Conservation (phyloP, 129 eudicot species). For the Scalesia atractyloides region DNA sequence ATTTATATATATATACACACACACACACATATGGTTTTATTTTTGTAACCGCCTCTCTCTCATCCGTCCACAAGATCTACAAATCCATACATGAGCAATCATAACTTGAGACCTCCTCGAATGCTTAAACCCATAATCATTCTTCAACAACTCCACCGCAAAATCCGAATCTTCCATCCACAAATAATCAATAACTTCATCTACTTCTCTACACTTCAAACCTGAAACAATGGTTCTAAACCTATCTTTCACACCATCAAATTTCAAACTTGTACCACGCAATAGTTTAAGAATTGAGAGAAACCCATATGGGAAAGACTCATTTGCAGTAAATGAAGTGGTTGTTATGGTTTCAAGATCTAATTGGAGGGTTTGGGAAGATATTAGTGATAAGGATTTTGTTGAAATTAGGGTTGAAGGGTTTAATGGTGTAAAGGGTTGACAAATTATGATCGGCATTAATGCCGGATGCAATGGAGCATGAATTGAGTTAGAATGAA, state of each 20-base stretch:
- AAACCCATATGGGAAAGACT: conserved; percentile 6
- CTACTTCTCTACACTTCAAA: conserved; percentile 40
- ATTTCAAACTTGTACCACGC: conserved; percentile 25
- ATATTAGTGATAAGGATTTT: conserved; percentile 35
- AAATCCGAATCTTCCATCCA: conserved; percentile 15
- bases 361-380: conserved; percentile 41
- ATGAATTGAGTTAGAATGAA: conserved; percentile 28
- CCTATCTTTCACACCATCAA: conserved; percentile 21
- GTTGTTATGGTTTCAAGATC: too few relatives aligned
- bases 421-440: conserved; percentile 23
- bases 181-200: conserved; percentile 40
- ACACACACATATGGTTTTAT: too few relatives aligned
- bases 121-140: conserved; percentile 53
- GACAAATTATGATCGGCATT: conserved; percentile 26
- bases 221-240: conserved; percentile 30
- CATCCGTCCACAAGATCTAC: neutral
- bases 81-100: conserved; percentile 65
- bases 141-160: conserved; percentile 52
- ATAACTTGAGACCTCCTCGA: conserved; percentile 38
- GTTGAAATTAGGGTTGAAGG: neutral
- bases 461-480: conserved; percentile 40
- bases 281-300: conserved; percentile 11
- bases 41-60: too few relatives aligned
- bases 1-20: too few relatives aligned
- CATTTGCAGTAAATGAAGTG: too few relatives aligned